These are phyloP conservation scores for Podaxis sp. DNA, from an alignment of 768 basidiomycete genomes.

Conservation along the genomic window DNA sequence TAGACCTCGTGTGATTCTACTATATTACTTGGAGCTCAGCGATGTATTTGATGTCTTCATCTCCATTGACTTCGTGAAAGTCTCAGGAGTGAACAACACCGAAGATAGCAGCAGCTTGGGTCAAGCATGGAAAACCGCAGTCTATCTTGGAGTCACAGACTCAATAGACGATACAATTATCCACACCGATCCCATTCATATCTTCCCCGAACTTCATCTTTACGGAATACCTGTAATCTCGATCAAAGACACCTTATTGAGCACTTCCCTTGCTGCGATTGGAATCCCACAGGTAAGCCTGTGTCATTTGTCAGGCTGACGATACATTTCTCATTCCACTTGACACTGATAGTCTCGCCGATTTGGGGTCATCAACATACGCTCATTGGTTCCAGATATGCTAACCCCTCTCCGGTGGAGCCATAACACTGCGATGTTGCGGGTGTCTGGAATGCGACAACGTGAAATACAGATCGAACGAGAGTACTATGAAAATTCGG, in stretches of 20 bases:
- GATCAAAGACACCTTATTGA: not conserved
- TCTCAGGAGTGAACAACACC: no score
- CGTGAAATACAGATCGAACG: not conserved
- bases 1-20: no score
- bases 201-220: not conserved
- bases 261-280: not conserved
- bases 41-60: no score
- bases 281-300: not conserved
- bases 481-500: not conserved
- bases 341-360: not conserved
- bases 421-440: not conserved
- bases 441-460: not conserved
- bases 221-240: not conserved
- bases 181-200: no score
- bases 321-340: not conserved
- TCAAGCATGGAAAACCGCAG: no score
- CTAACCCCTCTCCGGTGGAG: not conserved
- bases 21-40: no score
- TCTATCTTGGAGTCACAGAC: no score
- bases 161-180: no score
- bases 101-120: no score
- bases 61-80: no score
- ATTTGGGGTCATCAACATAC: not conserved
- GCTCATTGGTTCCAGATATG: not conserved
- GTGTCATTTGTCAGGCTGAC: not conserved